Percentiles rank a stretch among this genome's conserved stretches.
These are phyloP conservation scores for Stagonosporopsis rhizophila DNA, from an alignment of 2,329 filamentous ascomycete species.

Conservation along the genomic window DNA sequence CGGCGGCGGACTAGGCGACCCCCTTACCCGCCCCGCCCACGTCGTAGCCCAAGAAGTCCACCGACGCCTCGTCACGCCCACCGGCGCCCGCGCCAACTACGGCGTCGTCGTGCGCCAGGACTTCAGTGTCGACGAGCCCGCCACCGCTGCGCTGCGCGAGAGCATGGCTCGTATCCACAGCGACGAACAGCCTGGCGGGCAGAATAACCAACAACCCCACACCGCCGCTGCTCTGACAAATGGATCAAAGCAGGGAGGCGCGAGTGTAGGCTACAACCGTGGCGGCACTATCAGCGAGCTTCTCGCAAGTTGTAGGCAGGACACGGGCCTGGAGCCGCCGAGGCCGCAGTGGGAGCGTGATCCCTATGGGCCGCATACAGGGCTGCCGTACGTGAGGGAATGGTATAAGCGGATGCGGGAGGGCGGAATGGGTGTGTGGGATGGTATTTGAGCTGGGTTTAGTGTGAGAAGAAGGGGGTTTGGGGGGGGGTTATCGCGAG, in stretches of 20 bases:
- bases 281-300: constrained; percentile 54
- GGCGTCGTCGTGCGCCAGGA: constrained; percentile 54
- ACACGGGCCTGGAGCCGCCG: constrained; percentile 55
- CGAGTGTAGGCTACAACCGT: constrained; percentile 49
- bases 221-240: background rate
- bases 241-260: background rate
- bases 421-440: constrained; percentile 32
- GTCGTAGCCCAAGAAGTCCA: constrained; percentile 57
- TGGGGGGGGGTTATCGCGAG: no score
- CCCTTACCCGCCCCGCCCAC: constrained; percentile 52
- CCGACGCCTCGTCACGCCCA: constrained; percentile 53
- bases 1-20: constrained; percentile 58
- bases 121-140: constrained; percentile 46
- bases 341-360: constrained; percentile 54
- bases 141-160: constrained; percentile 48
- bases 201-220: background rate
- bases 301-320: constrained; percentile 45
- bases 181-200: constrained; percentile 3
- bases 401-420: constrained; percentile 53
- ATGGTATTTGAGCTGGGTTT: constrained; percentile 17
- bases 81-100: constrained; percentile 54
- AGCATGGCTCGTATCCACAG: constrained; percentile 32
- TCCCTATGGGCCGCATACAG: constrained; percentile 56
- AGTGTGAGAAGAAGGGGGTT: no score
- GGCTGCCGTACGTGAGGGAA: constrained; percentile 52